A percentile compares a stretch with the other conserved stretches of the same genome.
These are phyloP conservation scores for Fusarium newnesense DNA, from an alignment of 2,329 filamentous ascomycete species.

Conservation along the genomic window DNA sequence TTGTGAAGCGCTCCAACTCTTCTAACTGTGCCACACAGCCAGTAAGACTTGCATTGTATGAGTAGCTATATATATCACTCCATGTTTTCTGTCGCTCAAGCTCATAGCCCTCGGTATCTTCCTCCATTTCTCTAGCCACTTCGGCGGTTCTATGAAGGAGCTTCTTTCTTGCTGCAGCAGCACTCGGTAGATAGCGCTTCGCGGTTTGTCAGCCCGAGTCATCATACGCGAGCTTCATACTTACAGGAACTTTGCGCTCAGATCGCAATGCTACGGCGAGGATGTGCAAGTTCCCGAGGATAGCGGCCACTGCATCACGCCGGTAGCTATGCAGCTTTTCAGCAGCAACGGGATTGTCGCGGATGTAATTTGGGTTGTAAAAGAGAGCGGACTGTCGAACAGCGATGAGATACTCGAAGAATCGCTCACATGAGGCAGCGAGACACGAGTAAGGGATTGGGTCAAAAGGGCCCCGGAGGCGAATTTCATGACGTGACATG, in stretches of 20 bases:
- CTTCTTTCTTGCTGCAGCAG: constrained; percentile 62
- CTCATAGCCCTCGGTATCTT: constrained; percentile 32
- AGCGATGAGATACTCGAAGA: constrained; percentile 68
- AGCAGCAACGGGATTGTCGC: constrained; percentile 60
- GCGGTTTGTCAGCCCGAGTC: not conserved
- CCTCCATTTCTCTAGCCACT: constrained; percentile 53
- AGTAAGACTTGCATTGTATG: constrained; percentile 63
- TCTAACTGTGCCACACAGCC: constrained; percentile 65
- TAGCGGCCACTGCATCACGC: constrained; percentile 66
- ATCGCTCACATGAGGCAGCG: constrained; percentile 65
- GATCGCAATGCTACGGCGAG: constrained; percentile 65
- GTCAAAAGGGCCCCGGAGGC: constrained; percentile 67
- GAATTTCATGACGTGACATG: constrained; percentile 68
- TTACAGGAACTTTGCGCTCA: constrained; percentile 60
- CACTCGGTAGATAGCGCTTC: constrained; percentile 65
- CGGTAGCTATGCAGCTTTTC: constrained; percentile 61
- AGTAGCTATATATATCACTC: constrained; percentile 67
- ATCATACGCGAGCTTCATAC: constrained; percentile 15
- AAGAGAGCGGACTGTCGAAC: constrained; percentile 68
- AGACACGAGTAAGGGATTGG: constrained; percentile 66
- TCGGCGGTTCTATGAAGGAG: constrained; percentile 62
- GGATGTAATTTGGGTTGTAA: constrained; percentile 64
- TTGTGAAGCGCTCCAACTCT: constrained; percentile 65
- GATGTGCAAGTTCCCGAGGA: constrained; percentile 68
- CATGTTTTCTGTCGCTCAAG: constrained; percentile 57